These are phyloP conservation scores for Cardamine chenopodiifolia DNA, from an alignment of 345 rosid genomes.

Conservation along the genomic window DNA sequence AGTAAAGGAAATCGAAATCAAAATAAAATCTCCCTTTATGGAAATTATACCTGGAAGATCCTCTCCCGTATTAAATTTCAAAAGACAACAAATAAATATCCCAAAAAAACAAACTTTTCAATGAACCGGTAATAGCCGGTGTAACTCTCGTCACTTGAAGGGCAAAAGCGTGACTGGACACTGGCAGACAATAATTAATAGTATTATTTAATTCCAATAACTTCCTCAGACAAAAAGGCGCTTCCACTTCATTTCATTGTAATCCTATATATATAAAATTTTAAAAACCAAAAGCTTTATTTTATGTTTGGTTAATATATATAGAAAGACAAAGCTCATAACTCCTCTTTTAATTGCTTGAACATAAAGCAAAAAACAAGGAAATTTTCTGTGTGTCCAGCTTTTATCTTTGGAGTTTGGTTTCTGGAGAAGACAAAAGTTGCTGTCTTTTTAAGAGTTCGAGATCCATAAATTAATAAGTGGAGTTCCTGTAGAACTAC, in stretches of 20 bases:
- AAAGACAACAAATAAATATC: conserved; percentile 32
- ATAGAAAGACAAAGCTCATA: conserved; percentile 33
- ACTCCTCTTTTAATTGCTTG: conserved; percentile 39
- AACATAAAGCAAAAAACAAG: conserved; percentile 34
- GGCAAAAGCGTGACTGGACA: conserved; percentile 30
- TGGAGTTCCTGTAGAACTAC: neutral
- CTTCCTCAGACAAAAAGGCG: conserved; percentile 37
- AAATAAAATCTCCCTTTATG: conserved; percentile 28
- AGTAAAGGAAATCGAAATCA: conserved; percentile 15
- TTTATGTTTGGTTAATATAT: conserved; percentile 6
- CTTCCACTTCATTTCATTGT: conserved; percentile 35
- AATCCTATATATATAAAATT: neutral
- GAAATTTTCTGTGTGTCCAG: conserved; percentile 23
- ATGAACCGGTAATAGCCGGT: conserved; percentile 37
- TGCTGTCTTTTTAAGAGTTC: conserved; percentile 27
- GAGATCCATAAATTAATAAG: conserved; percentile 12
- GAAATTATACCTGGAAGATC: conserved; percentile 37
- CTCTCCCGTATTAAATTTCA: conserved; percentile 32
- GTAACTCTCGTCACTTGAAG: neutral
- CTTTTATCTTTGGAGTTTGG: conserved; percentile 39
- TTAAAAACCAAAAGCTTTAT: neutral
- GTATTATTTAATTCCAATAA: neutral
- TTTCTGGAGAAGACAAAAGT: conserved; percentile 41
- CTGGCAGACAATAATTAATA: conserved; percentile 24
- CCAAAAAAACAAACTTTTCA: conserved; percentile 22